phyloP scores from a whole-genome alignment of 208 protist species.

The Wallacemonas sp. region DNA sequence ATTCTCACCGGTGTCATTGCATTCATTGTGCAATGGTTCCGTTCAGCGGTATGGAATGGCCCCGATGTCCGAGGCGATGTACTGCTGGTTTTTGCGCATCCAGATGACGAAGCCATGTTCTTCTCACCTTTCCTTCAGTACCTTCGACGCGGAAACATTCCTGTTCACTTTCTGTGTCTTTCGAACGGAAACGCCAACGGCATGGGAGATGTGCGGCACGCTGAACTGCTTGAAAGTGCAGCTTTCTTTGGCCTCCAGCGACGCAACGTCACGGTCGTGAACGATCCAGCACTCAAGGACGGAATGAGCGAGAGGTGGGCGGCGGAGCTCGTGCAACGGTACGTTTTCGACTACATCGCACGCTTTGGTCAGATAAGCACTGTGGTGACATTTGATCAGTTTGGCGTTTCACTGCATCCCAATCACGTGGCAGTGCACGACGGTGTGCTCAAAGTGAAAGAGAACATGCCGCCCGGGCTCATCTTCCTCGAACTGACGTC shows the following conservation, averaged over 20 bases:
- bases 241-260: conserved; percentile 65
- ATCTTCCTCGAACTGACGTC: conserved; percentile 67
- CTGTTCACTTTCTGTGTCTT: conserved; percentile 92
- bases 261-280: conserved; percentile 60
- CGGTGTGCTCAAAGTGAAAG: conserved; percentile 63
- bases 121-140: conserved; percentile 75
- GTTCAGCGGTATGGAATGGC: conserved; percentile 16
- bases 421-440: conserved; percentile 95
- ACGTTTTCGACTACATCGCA: conserved; percentile 65
- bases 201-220: conserved; percentile 68
- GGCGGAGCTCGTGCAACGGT: conserved; percentile 37
- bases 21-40: conserved; percentile 53
- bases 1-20: conserved; percentile 22
- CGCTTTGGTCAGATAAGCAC: conserved; percentile 66
- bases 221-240: conserved; percentile 89
- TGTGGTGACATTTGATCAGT: conserved; percentile 95
- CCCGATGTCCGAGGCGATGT: conserved; percentile 71
- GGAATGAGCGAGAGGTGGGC: conserved; percentile 83
- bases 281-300: conserved; percentile 87
- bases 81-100: conserved; percentile 90
- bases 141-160: conserved; percentile 35
- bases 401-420: conserved; percentile 93
- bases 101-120: conserved; percentile 94
- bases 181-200: conserved; percentile 91
- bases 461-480: conserved; percentile 73